Evolutionary conservation across 139 green algal genomes (phyloP).

Genomic region (Microglena sp.): DNA sequence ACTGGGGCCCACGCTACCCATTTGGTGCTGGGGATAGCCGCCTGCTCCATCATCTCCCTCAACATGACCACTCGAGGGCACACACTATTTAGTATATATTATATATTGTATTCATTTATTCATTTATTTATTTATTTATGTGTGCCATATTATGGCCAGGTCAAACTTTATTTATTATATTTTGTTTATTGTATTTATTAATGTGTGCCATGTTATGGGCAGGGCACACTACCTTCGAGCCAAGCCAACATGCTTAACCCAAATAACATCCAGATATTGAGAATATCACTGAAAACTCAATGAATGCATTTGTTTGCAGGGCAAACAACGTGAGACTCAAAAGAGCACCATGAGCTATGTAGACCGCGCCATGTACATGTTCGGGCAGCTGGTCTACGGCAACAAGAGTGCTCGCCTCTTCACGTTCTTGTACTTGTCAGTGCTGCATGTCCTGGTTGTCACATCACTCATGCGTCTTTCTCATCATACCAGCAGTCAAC

Average conservation of each 20-base stretch:
- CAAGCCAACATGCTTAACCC: background rate
- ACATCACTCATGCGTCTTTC: conserved; percentile 38
- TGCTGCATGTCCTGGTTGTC: conserved; percentile 79
- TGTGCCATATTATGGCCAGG: background rate
- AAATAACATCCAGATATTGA: background rate
- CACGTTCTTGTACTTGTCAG: conserved; percentile 73
- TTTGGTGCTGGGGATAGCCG: too few species aligned
- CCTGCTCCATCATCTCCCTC: too few species aligned
- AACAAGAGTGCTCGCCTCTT: conserved; percentile 49
- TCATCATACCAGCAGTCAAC: conserved; percentile 19
- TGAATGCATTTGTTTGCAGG: conserved; percentile 9
- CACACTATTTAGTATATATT: too few species aligned
- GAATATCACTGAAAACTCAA: background rate
- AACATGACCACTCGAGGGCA: too few species aligned
- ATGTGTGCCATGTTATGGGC: background rate
- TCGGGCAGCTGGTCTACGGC: conserved; percentile 51
- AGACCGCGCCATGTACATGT: conserved; percentile 35
- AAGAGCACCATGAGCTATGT: conserved; percentile 22
- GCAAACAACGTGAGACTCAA: conserved; percentile 29
- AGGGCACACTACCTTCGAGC: background rate
- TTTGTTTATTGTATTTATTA: background rate
- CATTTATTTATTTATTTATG: too few species aligned
- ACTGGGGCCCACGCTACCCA: too few species aligned
- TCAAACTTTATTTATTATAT: background rate
- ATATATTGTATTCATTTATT: too few species aligned